Evolutionary conservation across 805 yeast species (phyloP), one percentile per base, ranked within the genome.

Genomic region (Metschnikowia dekortorum): DNA sequence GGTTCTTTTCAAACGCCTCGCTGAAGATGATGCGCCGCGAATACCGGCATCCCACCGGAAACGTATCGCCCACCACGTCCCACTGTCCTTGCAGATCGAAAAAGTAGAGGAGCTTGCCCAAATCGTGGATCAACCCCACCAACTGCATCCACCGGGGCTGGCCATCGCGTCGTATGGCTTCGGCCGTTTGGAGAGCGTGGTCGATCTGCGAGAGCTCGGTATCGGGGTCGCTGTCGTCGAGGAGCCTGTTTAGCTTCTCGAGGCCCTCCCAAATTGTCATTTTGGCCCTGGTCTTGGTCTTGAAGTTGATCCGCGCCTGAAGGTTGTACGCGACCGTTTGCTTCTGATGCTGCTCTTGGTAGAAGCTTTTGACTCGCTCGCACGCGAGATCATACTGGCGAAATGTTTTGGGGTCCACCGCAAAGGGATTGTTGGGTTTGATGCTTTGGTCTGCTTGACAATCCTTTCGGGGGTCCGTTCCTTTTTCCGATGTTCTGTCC

Each of bases 21-120:
- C 82, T 77, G 55, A 79, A 81, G 11, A 84, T 83, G 44, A 80
- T 82, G 54, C 78, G 76, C 50, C 76, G 76, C 58, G 80, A 82
- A 59, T 75, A 84, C 51, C 75, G 75, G 62, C 90, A 84, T 2
- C 90, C 90, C 28, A 84, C 87, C 0, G 89, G 87, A 59, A 84
- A 84, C 2, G 89, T 84, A 61, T 84, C 90, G 6, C 90, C 90
- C 18, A 84, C 90, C 31, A 84, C 90, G 61, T 84, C 89, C 89
- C 89, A 84, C 62, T 84, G 89, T 7, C 89, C 89, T 57, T 80
- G 74, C 11, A 88, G 83, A 57, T 83, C 89, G 59, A 79, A 84
- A 55, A 84, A 84, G 61, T 84, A 84, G 14, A 84, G 69, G 14
- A 84, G 71, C 59, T 84, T 84, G 0, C 90, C 90, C 52, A 84